phyloP scores from a whole-genome alignment of 129 eudicot genomes.

The Saposhnikovia divaricata region DNA sequence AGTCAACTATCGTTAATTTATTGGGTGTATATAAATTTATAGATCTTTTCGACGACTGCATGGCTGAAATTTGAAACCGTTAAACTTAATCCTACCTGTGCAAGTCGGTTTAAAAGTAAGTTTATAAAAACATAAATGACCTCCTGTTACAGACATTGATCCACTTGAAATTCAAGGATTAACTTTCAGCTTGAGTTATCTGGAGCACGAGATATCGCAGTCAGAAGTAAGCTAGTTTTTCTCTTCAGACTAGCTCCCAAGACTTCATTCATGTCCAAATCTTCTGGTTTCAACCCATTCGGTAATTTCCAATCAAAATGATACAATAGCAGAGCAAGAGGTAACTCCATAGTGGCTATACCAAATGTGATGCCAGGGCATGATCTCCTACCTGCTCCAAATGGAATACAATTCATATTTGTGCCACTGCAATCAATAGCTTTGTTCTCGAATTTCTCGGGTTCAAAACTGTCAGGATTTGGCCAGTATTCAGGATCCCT shows the following conservation, averaged over 20 bases:
- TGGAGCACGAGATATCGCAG: background rate
- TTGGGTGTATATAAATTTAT: too few species aligned
- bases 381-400: constrained; percentile 22
- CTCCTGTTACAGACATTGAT: background rate
- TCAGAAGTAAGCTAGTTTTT: background rate
- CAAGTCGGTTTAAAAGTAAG: too few species aligned
- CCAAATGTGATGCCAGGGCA: constrained; percentile 19
- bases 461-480: constrained; percentile 16
- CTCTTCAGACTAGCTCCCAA: constrained; percentile 16
- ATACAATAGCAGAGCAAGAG: constrained; percentile 18
- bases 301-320: constrained; percentile 18
- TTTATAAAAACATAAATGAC: too few species aligned
- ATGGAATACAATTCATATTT: constrained; percentile 14
- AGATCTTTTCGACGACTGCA: too few species aligned
- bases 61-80: too few species aligned
- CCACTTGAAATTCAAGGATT: background rate
- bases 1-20: too few species aligned
- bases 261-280: constrained; percentile 11
- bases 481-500: constrained; percentile 16
- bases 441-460: constrained; percentile 11
- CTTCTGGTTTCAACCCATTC: background rate
- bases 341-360: constrained; percentile 7
- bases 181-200: background rate
- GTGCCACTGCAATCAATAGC: constrained; percentile 14
- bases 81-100: too few species aligned